Percentiles rank a stretch among this genome's conserved stretches.
Conservation (phyloP, 352 stramenopile species). For the Phytophthora vignae region DNA sequence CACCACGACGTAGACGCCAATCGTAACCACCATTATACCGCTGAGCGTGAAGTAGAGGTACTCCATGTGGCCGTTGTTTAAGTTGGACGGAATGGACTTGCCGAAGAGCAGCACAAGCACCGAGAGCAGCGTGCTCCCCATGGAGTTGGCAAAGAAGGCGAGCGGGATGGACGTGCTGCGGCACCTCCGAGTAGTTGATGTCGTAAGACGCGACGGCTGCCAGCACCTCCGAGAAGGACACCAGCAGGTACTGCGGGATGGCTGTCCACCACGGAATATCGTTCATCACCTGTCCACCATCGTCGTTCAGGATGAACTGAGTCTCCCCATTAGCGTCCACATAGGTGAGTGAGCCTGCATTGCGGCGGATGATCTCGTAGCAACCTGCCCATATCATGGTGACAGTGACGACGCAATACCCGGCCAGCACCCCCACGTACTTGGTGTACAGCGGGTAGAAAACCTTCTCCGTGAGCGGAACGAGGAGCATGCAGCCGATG, state of each 20-base stretch:
- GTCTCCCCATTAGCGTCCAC: background rate
- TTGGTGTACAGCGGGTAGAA: background rate
- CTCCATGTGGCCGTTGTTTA: background rate
- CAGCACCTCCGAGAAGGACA: background rate
- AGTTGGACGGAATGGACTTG: background rate
- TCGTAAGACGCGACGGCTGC: constrained; percentile 1
- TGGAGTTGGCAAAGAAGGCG: background rate
- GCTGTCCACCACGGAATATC: constrained; percentile 2
- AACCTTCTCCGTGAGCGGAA: background rate
- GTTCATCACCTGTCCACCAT: background rate
- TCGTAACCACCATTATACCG: background rate
- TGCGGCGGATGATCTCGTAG: background rate
- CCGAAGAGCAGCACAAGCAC: background rate
- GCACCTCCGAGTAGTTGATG: constrained; percentile 1
- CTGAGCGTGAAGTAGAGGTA: background rate
- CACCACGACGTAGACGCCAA: background rate
- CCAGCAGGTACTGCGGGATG: background rate
- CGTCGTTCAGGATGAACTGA: constrained; percentile 1
- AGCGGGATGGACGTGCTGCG: background rate
- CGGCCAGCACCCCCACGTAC: background rate
- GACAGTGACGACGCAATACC: background rate
- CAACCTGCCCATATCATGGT: background rate
- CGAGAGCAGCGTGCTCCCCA: background rate
- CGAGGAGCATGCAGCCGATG: background rate
- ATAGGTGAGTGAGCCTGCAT: background rate